Conservation (phyloP, 352 stramenopile genomes). For the Pythium aristosporum region DNA sequence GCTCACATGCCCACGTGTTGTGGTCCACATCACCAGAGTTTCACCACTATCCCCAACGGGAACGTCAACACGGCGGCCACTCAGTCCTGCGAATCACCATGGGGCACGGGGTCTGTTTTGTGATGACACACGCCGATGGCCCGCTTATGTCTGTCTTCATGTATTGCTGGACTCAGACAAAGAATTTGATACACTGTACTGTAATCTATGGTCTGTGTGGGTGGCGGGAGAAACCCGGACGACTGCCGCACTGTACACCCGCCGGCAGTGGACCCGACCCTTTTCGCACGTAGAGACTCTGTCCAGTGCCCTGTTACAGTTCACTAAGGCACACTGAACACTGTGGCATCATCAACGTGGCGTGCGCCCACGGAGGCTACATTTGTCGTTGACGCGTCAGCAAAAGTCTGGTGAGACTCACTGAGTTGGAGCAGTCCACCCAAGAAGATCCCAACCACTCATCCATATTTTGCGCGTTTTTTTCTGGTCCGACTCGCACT, state of each 20-base stretch:
- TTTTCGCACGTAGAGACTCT: background rate
- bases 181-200: background rate
- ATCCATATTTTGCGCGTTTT: background rate
- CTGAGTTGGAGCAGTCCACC: no score
- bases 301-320: no score
- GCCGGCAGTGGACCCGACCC: no score
- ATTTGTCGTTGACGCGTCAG: background rate
- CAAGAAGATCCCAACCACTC: background rate
- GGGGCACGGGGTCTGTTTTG: background rate
- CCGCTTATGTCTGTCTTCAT: background rate
- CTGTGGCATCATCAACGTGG: conserved; percentile 1
- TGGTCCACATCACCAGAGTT: no score
- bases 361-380: background rate
- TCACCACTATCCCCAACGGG: no score
- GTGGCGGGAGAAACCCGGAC: no score
- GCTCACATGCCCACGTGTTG: no score
- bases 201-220: no score
- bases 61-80: conserved; percentile 5
- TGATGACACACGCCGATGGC: background rate
- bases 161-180: background rate
- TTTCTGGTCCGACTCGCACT: no score
- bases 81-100: background rate
- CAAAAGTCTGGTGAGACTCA: background rate
- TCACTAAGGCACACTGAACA: background rate
- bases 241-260: no score